phyloP scores from a whole-genome alignment of 441 rosid genomes.

The Adansonia gregorii region DNA sequence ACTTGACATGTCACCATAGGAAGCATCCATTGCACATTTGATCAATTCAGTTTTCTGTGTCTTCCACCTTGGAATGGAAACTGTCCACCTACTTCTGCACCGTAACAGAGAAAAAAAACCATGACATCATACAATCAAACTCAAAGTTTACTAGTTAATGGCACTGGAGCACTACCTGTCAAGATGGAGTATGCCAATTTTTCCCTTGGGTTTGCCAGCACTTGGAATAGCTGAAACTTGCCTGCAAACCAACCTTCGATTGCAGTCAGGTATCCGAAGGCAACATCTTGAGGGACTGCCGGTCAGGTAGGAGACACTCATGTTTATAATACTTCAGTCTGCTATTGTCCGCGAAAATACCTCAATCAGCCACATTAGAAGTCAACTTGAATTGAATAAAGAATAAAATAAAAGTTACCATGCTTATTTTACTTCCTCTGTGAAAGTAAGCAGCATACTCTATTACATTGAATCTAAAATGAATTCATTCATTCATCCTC shows the following conservation, averaged over 20 bases:
- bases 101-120: constrained; percentile 22
- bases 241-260: constrained; percentile 34
- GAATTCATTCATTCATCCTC: constrained; percentile 11
- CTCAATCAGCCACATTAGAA: background rate
- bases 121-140: constrained; percentile 17
- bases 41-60: constrained; percentile 33
- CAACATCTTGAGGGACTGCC: constrained; percentile 61
- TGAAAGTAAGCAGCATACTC: background rate
- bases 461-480: background rate
- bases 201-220: constrained; percentile 36
- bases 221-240: constrained; percentile 40
- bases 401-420: background rate
- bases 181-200: constrained; percentile 29
- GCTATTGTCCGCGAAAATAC: constrained; percentile 19
- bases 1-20: constrained; percentile 65
- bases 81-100: constrained; percentile 38
- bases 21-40: constrained; percentile 79
- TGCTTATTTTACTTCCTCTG: background rate
- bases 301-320: constrained; percentile 70
- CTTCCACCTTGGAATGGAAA: constrained; percentile 26
- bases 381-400: constrained; percentile 4
- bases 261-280: constrained; percentile 34
- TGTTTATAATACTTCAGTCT: constrained; percentile 32
- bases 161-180: constrained; percentile 49
- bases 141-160: constrained; percentile 21